These are phyloP conservation scores for Neurospora discreta DNA, from an alignment of 495 filamentous ascomycete genomes.

Conservation along the genomic window DNA sequence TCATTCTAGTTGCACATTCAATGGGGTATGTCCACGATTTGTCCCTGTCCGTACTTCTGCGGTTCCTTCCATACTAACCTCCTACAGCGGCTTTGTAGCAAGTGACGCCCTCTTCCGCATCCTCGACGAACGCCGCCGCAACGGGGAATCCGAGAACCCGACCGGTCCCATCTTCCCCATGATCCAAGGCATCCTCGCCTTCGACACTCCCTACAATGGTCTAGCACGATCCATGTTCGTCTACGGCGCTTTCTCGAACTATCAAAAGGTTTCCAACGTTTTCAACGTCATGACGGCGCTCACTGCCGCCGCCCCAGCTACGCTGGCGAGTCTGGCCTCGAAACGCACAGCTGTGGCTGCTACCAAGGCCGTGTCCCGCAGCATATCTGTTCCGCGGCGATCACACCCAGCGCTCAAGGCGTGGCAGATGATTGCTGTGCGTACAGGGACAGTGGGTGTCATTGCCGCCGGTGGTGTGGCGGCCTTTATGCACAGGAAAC, in stretches of 20 bases:
- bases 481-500: conserved; percentile 68
- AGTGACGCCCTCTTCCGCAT: conserved; percentile 64
- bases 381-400: conserved; percentile 10
- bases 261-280: conserved; percentile 63
- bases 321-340: conserved; percentile 38
- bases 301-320: conserved; percentile 36
- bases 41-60: too few relatives aligned
- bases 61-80: not conserved
- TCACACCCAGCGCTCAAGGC: conserved; percentile 38
- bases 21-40: conserved; percentile 52
- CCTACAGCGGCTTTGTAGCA: conserved; percentile 67
- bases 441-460: conserved; percentile 72
- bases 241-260: conserved; percentile 81
- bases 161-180: conserved; percentile 44
- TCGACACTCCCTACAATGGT: conserved; percentile 90
- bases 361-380: conserved; percentile 31
- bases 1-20: conserved; percentile 77
- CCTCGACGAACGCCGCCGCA: conserved; percentile 28
- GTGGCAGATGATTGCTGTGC: conserved; percentile 79
- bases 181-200: conserved; percentile 77
- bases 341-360: conserved; percentile 19
- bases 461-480: conserved; percentile 85
- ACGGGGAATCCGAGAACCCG: conserved; percentile 10
- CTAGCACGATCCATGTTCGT: conserved; percentile 83
- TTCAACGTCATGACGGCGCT: conserved; percentile 58